A percentile compares a stretch with the other conserved stretches of the same genome.
phyloP scores from a whole-genome alignment of 495 filamentous ascomycete genomes.

The Aeminium ludgeri region DNA sequence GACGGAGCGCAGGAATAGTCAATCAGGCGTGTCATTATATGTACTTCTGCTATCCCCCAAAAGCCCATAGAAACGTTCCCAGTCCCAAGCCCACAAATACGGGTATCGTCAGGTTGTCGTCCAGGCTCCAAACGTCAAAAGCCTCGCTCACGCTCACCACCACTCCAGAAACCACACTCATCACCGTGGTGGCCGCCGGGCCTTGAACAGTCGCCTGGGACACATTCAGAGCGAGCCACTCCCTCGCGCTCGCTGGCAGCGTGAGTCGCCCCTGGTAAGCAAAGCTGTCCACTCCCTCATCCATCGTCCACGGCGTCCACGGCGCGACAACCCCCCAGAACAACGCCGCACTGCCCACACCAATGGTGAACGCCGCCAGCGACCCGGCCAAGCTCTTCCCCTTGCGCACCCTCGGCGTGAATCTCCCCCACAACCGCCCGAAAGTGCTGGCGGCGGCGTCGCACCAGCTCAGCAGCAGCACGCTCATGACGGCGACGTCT shows the following conservation, averaged over 20 bases:
- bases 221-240: conserved; percentile 25
- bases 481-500: conserved; percentile 77
- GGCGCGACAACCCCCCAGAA: conserved; percentile 79
- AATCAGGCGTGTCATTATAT: too few species aligned
- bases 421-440: conserved; percentile 69
- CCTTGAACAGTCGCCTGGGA: conserved; percentile 40
- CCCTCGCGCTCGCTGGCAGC: conserved; percentile 36
- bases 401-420: conserved; percentile 65
- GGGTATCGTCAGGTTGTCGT: conserved; percentile 95
- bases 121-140: conserved; percentile 77
- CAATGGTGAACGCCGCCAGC: conserved; percentile 63
- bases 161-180: conserved; percentile 76
- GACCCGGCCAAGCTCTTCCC: conserved; percentile 90
- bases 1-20: too few species aligned
- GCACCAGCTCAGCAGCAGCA: conserved; percentile 89
- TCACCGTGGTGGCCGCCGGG: conserved; percentile 55
- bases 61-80: conserved; percentile 84
- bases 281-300: conserved; percentile 50
- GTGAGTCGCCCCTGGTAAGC: conserved; percentile 64
- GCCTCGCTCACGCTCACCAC: conserved; percentile 80
- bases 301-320: not conserved
- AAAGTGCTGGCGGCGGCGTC: conserved; percentile 93
- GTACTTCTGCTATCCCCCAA: conserved; percentile 32
- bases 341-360: conserved; percentile 57
- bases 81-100: conserved; percentile 78